Conservation (phyloP, 352 stramenopile genomes). For the Globisporangium heterothallicum region DNA sequence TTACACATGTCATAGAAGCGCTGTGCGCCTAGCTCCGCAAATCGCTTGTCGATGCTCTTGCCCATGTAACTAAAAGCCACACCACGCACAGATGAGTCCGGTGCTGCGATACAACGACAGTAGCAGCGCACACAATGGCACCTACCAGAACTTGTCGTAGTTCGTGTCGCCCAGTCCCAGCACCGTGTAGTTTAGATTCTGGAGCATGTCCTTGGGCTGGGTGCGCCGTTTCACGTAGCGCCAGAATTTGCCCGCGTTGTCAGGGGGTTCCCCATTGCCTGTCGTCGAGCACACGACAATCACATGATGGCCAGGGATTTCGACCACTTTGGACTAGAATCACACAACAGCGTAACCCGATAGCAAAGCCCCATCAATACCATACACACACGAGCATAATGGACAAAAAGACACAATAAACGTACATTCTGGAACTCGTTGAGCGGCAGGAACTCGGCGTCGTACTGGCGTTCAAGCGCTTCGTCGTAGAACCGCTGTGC, state of each 20-base stretch:
- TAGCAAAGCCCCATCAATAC: neutral
- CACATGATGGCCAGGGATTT: constrained; percentile 39
- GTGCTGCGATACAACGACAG: neutral
- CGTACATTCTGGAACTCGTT: constrained; percentile 71
- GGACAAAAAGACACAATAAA: neutral
- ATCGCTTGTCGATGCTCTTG: constrained; percentile 87
- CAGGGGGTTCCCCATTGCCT: constrained; percentile 92
- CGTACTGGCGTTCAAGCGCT: constrained; percentile 47
- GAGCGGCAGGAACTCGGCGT: constrained; percentile 44
- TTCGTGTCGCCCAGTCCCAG: constrained; percentile 95
- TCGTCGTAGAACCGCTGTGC: constrained; percentile 61
- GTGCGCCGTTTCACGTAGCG: constrained; percentile 88
- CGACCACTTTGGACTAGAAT: constrained; percentile 39
- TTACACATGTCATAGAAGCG: constrained; percentile 68
- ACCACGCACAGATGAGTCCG: no score
- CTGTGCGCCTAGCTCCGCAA: constrained; percentile 83
- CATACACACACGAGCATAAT: no score
- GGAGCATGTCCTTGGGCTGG: constrained; percentile 70
- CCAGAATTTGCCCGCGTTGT: constrained; percentile 92
- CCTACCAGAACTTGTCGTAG: constrained; percentile 94
- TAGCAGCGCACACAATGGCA: neutral
- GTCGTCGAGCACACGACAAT: constrained; percentile 93
- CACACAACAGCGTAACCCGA: no score
- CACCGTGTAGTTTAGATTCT: constrained; percentile 78
- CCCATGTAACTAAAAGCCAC: constrained; percentile 57